These are phyloP conservation scores for Apiotrichum gamsii DNA, from an alignment of 1,284 basidiomycete genomes.

Conservation along the genomic window DNA sequence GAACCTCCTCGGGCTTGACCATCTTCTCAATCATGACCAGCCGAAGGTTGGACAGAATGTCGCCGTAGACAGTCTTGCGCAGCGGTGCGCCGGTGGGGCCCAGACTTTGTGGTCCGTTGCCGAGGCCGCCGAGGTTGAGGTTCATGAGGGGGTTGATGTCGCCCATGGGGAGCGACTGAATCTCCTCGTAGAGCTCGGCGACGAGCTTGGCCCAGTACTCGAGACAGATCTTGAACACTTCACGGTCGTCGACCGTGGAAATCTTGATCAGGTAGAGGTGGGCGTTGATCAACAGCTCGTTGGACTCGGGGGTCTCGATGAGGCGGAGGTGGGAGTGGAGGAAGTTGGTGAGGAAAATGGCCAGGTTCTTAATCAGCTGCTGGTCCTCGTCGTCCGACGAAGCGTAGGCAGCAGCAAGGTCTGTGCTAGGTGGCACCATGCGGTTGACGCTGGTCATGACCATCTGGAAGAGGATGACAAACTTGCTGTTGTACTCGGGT, in stretches of 20 bases:
- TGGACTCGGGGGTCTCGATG: conserved; percentile 85
- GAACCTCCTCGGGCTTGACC: conserved; percentile 99
- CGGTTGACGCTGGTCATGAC: conserved; percentile 95
- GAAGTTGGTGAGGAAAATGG: conserved; percentile 96
- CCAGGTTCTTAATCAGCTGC: conserved; percentile 94
- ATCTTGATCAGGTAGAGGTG: conserved; percentile 99
- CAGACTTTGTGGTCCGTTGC: conserved; percentile 53
- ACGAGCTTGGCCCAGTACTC: conserved; percentile 99
- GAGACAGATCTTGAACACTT: conserved; percentile 98
- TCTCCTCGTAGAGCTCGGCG: conserved; percentile 95
- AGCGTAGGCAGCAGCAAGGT: conserved; percentile 71
- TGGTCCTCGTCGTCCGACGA: conserved; percentile 89
- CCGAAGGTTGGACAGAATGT: conserved; percentile 89
- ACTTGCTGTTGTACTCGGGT: conserved; percentile 98
- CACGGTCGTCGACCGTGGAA: conserved; percentile 94
- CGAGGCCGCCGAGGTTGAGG: conserved; percentile 64
- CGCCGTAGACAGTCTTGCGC: conserved; percentile 89
- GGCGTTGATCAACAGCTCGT: conserved; percentile 89
- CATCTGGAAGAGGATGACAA: conserved; percentile 94
- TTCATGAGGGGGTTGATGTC: conserved; percentile 92
- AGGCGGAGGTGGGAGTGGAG: conserved; percentile 83
- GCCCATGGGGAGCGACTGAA: conserved; percentile 66
- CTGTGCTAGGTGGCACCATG: conserved; percentile 95
- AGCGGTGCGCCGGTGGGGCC: conserved; percentile 69
- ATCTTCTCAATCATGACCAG: conserved; percentile 98